phyloP scores from a whole-genome alignment of 331 rosid species.

The Pyrus hybrid region DNA sequence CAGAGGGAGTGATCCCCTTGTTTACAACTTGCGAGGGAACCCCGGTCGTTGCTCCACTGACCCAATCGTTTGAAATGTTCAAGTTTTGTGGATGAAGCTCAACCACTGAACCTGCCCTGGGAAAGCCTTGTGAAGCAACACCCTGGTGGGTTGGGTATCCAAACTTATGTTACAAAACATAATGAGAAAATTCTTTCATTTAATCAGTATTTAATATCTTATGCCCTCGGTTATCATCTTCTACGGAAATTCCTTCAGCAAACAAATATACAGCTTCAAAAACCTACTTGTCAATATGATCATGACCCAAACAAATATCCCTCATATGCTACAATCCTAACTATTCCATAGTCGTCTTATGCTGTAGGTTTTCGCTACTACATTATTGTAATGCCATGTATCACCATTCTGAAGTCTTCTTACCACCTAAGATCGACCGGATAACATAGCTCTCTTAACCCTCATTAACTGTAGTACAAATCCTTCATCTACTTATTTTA shows the following conservation, averaged over 20 bases:
- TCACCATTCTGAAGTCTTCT: background rate
- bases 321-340: background rate
- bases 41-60: slow-evolving; percentile 35
- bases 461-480: too few relatives aligned
- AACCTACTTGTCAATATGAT: background rate
- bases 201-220: background rate
- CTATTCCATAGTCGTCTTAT: background rate
- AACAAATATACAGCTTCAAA: background rate
- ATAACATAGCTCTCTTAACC: background rate
- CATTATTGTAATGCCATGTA: background rate
- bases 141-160: slow-evolving; percentile 26
- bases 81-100: slow-evolving; percentile 31
- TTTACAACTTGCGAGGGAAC: slow-evolving; percentile 28
- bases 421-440: background rate
- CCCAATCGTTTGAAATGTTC: slow-evolving; percentile 36
- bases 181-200: background rate
- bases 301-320: background rate
- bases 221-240: background rate
- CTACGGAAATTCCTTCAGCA: background rate
- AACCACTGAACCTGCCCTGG: slow-evolving; percentile 25
- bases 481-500: background rate
- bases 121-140: slow-evolving; percentile 43
- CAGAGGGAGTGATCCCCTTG: slow-evolving; percentile 40
- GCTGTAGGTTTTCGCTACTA: background rate
- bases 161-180: background rate